A percentile compares a stretch with the other conserved stretches of the same genome.
phyloP scores from a whole-genome alignment of 768 basidiomycete genomes.

The Termitomyces heimii region DNA sequence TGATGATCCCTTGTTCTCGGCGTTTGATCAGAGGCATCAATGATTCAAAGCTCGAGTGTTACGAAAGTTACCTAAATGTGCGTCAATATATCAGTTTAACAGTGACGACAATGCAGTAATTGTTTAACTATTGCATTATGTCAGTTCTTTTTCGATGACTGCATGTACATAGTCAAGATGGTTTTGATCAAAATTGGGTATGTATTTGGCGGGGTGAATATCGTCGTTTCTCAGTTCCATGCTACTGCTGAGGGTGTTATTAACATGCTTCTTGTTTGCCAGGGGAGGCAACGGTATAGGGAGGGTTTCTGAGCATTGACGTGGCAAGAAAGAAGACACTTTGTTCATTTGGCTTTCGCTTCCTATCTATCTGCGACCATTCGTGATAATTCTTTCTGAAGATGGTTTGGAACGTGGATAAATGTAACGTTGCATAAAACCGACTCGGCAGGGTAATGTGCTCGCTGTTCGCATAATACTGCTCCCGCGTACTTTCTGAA shows the following conservation, averaged over 20 bases:
- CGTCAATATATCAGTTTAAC: background rate
- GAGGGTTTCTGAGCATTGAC: background rate
- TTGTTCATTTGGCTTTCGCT: background rate
- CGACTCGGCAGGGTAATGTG: background rate
- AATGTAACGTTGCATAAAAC: background rate
- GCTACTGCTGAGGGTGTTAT: background rate
- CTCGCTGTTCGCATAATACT: slow-evolving; percentile 1
- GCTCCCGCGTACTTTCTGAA: background rate
- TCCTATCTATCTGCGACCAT: background rate
- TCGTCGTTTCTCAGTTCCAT: background rate
- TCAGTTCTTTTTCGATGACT: background rate
- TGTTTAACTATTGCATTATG: background rate
- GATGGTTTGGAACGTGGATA: background rate
- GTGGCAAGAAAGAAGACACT: background rate
- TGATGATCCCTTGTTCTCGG: slow-evolving; percentile 7
- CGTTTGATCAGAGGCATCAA: background rate
- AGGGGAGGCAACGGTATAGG: too few relatives aligned
- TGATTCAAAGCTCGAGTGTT: too few relatives aligned
- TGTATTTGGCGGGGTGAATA: background rate
- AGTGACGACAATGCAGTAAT: background rate
- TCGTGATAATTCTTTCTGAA: background rate
- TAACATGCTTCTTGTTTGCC: background rate
- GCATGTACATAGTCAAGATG: too few relatives aligned
- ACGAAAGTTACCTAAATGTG: too few relatives aligned
- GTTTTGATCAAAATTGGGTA: background rate